A percentile compares a stretch with the other conserved stretches of the same genome.
These are phyloP conservation scores for Aspergillus awamori DNA, from an alignment of 2,329 filamentous ascomycete genomes.

Conservation along the genomic window DNA sequence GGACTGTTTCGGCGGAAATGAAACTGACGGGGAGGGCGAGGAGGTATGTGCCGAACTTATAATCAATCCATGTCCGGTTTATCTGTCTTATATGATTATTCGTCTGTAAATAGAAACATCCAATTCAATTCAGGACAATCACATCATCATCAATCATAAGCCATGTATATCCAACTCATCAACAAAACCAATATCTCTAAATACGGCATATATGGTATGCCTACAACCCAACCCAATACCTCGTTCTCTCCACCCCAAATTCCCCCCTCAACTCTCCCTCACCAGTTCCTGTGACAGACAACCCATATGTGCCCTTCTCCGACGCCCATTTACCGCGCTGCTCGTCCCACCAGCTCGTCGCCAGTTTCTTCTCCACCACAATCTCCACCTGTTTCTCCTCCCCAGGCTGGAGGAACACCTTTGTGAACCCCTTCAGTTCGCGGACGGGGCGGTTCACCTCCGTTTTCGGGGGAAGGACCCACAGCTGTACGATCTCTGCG, in stretches of 20 bases:
- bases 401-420: conserved; percentile 64
- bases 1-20: too few species aligned
- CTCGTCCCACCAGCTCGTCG: conserved; percentile 72
- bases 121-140: not conserved
- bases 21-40: too few species aligned
- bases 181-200: too few species aligned
- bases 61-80: too few species aligned
- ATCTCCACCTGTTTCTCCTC: conserved; percentile 62
- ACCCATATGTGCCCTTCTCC: conserved; percentile 66
- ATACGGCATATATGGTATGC: not conserved
- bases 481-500: conserved; percentile 59
- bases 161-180: not conserved
- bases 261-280: conserved; percentile 53
- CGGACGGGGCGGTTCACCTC: conserved; percentile 61
- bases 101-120: too few species aligned
- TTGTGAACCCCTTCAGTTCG: conserved; percentile 68
- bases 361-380: conserved; percentile 63
- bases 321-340: conserved; percentile 65
- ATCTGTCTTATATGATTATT: too few species aligned
- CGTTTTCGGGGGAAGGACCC: conserved; percentile 50
- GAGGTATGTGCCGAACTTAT: too few species aligned
- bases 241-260: conserved; percentile 63
- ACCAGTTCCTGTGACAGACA: conserved; percentile 63
- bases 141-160: not conserved
- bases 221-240: conserved; percentile 69